Conservation (phyloP, 2,329 filamentous ascomycete species). For the Fusarium sp. region DNA sequence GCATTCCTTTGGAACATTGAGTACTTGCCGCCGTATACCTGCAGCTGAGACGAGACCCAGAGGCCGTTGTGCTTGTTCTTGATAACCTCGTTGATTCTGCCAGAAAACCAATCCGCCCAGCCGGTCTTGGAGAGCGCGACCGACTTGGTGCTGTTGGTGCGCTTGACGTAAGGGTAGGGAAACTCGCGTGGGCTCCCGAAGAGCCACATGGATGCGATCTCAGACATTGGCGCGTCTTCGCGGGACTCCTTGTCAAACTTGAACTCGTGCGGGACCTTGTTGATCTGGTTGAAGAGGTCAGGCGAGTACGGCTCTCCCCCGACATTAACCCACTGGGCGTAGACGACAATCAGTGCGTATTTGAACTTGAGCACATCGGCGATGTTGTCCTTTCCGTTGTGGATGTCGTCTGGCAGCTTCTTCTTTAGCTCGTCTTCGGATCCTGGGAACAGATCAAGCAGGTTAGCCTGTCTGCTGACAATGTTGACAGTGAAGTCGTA, state of each 20-base stretch:
- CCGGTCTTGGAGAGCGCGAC: conserved; percentile 52
- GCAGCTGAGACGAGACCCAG: conserved; percentile 59
- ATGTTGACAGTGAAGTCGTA: conserved; percentile 62
- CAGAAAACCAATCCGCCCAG: conserved; percentile 44
- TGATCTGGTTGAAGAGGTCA: background rate
- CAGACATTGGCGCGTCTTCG: background rate
- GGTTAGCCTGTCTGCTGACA: conserved; percentile 51
- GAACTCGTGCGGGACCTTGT: background rate
- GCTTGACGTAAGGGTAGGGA: conserved; percentile 61
- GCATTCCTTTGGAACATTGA: conserved; percentile 56
- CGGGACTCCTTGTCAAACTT: background rate
- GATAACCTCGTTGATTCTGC: conserved; percentile 37
- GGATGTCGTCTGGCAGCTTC: conserved; percentile 52
- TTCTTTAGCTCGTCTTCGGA: conserved; percentile 50
- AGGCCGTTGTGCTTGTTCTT: conserved; percentile 44
- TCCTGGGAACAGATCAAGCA: conserved; percentile 25
- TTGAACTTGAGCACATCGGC: conserved; percentile 49
- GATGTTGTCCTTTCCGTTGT: background rate
- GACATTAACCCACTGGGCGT: conserved; percentile 56
- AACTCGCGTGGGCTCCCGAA: conserved; percentile 60
- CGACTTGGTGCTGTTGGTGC: conserved; percentile 58
- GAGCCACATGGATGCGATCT: conserved; percentile 51
- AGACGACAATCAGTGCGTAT: conserved; percentile 57
- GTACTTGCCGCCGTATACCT: conserved; percentile 57
- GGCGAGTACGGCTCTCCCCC: background rate